A percentile compares a stretch with the other conserved stretches of the same genome.
Conservation (phyloP, 129 eudicot species). For the Flaveria bidentis region DNA sequence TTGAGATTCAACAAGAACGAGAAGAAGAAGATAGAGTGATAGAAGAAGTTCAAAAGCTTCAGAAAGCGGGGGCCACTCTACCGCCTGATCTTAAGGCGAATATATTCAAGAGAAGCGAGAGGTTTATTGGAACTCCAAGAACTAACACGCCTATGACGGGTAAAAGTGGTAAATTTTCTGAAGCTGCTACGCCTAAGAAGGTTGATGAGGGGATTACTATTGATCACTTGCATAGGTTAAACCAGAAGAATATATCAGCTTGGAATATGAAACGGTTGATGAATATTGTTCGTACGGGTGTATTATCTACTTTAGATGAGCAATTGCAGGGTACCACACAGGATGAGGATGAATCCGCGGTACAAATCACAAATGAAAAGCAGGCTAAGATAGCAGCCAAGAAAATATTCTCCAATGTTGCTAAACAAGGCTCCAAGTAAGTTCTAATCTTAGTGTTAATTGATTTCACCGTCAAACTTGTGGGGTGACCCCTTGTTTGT, state of each 20-base stretch:
- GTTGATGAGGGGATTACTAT: conserved; percentile 60
- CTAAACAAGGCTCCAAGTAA: conserved; percentile 77
- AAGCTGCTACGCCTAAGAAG: conserved; percentile 39
- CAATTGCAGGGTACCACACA: conserved; percentile 47
- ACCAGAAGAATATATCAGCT: conserved; percentile 76
- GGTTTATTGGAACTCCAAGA: conserved; percentile 48
- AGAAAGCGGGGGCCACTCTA: conserved; percentile 60
- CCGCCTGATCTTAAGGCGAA: conserved; percentile 69
- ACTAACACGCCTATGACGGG: conserved; percentile 32
- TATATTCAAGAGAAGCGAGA: conserved; percentile 52
- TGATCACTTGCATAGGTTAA: conserved; percentile 76
- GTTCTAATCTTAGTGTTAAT: neutral
- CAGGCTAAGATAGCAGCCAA: conserved; percentile 87
- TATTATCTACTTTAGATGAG: conserved; percentile 75
- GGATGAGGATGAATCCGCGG: conserved; percentile 63
- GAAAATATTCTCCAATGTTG: conserved; percentile 72
- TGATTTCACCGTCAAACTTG: neutral
- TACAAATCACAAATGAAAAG: conserved; percentile 69
- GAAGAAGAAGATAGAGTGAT: conserved; percentile 66
- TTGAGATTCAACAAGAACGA: conserved; percentile 41
- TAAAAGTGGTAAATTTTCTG: conserved; percentile 55
- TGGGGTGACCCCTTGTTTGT: neutral
- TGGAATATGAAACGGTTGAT: conserved; percentile 92
- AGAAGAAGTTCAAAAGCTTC: conserved; percentile 62
- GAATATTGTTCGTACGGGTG: conserved; percentile 71